Evolutionary conservation across 345 rosid species (phyloP), one percentile per base, ranked within the genome.

Genomic region (Citrus mangshanensis): DNA sequence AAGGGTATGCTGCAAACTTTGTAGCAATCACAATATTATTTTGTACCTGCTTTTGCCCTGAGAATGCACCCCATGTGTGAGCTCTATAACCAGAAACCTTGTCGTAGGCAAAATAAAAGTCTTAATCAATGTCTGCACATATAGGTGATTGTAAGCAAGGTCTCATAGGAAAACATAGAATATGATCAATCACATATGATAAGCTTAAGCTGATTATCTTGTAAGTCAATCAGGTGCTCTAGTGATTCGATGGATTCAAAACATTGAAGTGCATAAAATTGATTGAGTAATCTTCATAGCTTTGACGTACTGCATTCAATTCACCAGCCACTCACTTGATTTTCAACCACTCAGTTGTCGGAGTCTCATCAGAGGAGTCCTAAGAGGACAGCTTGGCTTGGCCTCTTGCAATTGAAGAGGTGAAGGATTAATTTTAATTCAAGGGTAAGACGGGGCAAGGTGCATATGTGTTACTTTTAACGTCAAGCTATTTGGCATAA

Each of bases 1-100:
- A 95, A 60, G 98, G 96, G 82, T 95, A 93, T 64, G 98, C 96
- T n/a, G 98, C 99, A 82, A 95, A 95, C 87, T 95, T 93, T 16
- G 97, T 91, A 46, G 99, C 95, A 61, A 95, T 87, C 79, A 95
- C 96, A 62, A 92, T 83, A 61, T 91, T 90, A 51, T 87, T 89
- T 67, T 73, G 83, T 21, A 71, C 74, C 79, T 58, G 79, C 72
- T 81, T 84, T 32, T 70, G 27, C 13, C 85, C 98, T 92, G 84
- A 84, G 34, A 84, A 81, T 22, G n/a, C 14, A 81, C 34, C 34
- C 38, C 59, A 75, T 13, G 59, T 77, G 12, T 21, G 62, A 81
- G 72, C 28, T 28, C 34, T 21, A 30, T 37, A 22, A 58, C 19
- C 24, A 12, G 55, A 66, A n/a, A 64, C 13, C 35, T 25, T 72